phyloP scores from a whole-genome alignment of 768 basidiomycete genomes.

The Lentinula detonsa region DNA sequence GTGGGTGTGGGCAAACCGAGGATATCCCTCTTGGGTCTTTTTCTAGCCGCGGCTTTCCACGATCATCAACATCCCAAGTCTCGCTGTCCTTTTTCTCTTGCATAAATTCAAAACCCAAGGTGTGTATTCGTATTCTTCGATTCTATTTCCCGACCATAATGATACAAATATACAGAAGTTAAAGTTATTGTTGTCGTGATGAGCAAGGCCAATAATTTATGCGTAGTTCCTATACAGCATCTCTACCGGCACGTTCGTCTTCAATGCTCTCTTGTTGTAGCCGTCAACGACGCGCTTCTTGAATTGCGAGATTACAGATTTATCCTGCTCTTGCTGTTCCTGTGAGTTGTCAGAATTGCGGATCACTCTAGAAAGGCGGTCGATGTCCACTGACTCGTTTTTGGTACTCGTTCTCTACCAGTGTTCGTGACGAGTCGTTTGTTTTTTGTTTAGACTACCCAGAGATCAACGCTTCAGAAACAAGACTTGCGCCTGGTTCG shows the following conservation, averaged over 20 bases:
- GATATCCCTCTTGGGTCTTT: too few relatives aligned
- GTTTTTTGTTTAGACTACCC: background rate
- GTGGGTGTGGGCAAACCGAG: too few relatives aligned
- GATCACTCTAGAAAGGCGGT: background rate
- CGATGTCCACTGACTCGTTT: background rate
- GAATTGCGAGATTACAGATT: background rate
- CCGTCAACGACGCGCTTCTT: constrained; percentile 1
- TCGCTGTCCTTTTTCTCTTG: too few relatives aligned
- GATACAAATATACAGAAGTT: background rate
- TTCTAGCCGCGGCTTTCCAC: too few relatives aligned
- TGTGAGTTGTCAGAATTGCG: background rate
- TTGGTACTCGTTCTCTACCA: background rate
- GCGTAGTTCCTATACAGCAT: background rate
- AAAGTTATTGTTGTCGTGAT: background rate
- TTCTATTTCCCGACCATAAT: background rate
- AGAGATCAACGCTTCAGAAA: background rate
- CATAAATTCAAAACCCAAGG: background rate
- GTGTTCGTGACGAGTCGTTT: background rate
- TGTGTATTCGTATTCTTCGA: background rate
- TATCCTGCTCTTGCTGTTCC: background rate
- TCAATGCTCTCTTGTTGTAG: background rate
- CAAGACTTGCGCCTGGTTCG: background rate
- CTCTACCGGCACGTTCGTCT: background rate
- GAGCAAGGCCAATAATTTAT: background rate
- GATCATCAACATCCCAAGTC: too few relatives aligned